These are phyloP conservation scores for Nitzschia sp. DNA, from an alignment of 108 stramenopile genomes.

Conservation along the genomic window DNA sequence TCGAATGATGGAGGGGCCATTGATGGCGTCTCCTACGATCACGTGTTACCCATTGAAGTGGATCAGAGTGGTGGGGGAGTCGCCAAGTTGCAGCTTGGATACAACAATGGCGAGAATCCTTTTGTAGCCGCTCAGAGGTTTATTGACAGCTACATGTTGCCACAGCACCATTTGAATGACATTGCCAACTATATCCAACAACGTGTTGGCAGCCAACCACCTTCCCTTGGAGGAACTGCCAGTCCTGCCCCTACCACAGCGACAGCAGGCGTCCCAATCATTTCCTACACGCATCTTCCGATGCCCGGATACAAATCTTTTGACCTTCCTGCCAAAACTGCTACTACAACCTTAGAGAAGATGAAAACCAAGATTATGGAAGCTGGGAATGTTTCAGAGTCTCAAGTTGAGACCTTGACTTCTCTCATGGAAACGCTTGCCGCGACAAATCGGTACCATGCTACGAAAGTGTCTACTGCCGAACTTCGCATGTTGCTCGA, in stretches of 20 bases:
- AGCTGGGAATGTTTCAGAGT: constrained; percentile 50
- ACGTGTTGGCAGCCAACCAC: constrained; percentile 54
- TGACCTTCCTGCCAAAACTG: constrained; percentile 53
- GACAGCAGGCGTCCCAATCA: constrained; percentile 39
- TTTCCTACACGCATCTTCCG: constrained; percentile 64
- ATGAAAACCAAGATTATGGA: constrained; percentile 70
- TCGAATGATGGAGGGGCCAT: constrained; percentile 67
- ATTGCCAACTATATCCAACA: constrained; percentile 92
- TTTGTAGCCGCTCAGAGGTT: constrained; percentile 93
- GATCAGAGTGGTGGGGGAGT: constrained; percentile 86
- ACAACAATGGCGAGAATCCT: constrained; percentile 97
- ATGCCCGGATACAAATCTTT: constrained; percentile 68
- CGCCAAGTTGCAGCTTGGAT: constrained; percentile 83
- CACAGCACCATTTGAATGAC: constrained; percentile 84
- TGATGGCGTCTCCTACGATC: constrained; percentile 88
- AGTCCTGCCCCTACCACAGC: constrained; percentile 30
- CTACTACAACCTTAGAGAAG: constrained; percentile 64
- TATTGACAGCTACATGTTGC: constrained; percentile 89
- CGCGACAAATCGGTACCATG: constrained; percentile 80
- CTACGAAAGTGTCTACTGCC: constrained; percentile 46
- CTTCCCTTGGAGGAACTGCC: constrained; percentile 53
- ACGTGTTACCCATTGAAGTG: constrained; percentile 94
- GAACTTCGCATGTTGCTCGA: constrained; percentile 53
- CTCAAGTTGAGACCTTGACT: constrained; percentile 15
- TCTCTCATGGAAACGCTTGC: constrained; percentile 53